Percentiles rank a stretch among this genome's conserved stretches.
These are phyloP conservation scores for Ajuga chamaepitys DNA, from an alignment of 257 asterid species.

Conservation along the genomic window DNA sequence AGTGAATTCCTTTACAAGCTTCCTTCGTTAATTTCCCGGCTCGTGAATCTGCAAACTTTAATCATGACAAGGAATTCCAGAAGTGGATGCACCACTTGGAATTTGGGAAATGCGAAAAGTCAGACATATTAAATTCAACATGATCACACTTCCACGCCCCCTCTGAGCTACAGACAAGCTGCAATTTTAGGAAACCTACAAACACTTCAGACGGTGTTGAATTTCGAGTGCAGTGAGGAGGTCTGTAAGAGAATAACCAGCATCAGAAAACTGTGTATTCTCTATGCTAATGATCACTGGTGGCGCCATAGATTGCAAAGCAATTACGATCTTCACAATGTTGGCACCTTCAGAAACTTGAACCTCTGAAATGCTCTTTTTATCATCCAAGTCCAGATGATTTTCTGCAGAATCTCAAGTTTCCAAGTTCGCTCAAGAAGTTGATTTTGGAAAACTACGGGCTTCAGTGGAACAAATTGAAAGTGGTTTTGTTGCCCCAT, in stretches of 20 bases:
- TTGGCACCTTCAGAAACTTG: not conserved
- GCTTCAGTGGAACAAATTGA: not conserved
- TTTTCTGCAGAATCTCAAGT: not conserved
- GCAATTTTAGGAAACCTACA: not conserved
- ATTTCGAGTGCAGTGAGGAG: not conserved
- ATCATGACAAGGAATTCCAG: not conserved
- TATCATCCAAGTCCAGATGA: not conserved
- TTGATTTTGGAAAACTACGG: not conserved
- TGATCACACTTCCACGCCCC: not conserved
- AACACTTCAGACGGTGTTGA: not conserved
- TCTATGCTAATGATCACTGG: not conserved
- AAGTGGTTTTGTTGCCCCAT: no score
- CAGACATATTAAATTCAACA: not conserved
- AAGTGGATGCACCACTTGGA: not conserved
- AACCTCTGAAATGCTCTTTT: not conserved
- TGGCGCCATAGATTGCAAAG: no score
- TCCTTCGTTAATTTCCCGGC: not conserved
- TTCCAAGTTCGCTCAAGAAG: constrained; percentile 1
- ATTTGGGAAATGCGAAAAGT: constrained; percentile 6
- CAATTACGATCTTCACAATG: not conserved
- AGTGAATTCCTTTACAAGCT: no score
- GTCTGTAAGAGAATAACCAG: constrained; percentile 1
- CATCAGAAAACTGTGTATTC: not conserved
- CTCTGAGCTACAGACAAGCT: not conserved
- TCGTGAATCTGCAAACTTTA: constrained; percentile 6